Percentiles rank a stretch among this genome's conserved stretches.
Conservation (phyloP, 2,329 filamentous ascomycete genomes). For the Alternaria triticina region DNA sequence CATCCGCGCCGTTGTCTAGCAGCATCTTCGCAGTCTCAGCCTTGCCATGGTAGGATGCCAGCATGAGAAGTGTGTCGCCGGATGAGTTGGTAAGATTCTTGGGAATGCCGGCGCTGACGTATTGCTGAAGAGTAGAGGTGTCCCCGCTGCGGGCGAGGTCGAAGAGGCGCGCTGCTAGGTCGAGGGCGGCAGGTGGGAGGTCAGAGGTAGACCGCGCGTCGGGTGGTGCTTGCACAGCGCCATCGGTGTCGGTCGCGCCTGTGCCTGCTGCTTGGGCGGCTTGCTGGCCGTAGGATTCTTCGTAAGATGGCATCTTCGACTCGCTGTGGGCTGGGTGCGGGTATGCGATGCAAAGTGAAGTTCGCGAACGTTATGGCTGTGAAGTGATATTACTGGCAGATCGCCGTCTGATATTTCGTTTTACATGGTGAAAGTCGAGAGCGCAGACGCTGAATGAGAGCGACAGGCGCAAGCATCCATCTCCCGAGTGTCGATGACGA, state of each 20-base stretch:
- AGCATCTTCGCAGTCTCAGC: conserved; percentile 66
- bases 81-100: conserved; percentile 75
- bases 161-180: conserved; percentile 70
- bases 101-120: conserved; percentile 69
- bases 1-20: conserved; percentile 67
- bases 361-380: background rate
- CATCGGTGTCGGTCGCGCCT: conserved; percentile 1
- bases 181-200: conserved; percentile 69
- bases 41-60: conserved; percentile 74
- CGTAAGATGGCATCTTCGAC: conserved; percentile 23
- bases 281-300: conserved; percentile 15
- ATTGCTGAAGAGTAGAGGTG: conserved; percentile 64
- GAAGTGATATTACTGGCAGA: background rate
- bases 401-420: background rate
- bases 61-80: conserved; percentile 77
- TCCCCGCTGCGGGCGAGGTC: conserved; percentile 69
- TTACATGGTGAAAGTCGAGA: conserved; percentile 15
- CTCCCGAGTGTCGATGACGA: conserved; percentile 31
- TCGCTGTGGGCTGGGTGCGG: background rate
- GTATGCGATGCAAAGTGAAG: background rate
- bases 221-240: conserved; percentile 11
- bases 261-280: conserved; percentile 6
- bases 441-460: conserved; percentile 17
- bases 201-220: conserved; percentile 18
- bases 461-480: background rate